A percentile compares a stretch with the other conserved stretches of the same genome.
phyloP scores from a whole-genome alignment of 495 filamentous ascomycete species.

The Hyaloscypha bicolor region DNA sequence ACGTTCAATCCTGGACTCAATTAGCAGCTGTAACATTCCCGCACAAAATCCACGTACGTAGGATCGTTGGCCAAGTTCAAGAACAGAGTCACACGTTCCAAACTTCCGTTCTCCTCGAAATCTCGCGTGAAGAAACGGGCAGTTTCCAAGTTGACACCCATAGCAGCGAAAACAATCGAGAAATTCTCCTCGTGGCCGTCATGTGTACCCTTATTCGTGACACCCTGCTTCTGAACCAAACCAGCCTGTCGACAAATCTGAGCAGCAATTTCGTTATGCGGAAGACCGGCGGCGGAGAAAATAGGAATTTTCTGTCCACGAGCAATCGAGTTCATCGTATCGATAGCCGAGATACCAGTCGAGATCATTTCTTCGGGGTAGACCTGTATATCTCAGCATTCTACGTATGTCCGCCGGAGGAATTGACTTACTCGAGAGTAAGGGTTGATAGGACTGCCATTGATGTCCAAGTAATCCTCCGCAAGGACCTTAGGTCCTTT shows the following conservation, averaged over 20 bases:
- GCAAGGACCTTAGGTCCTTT: constrained; percentile 98
- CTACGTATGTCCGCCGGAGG: constrained; percentile 23
- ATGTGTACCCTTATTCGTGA: constrained; percentile 88
- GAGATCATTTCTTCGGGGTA: constrained; percentile 99
- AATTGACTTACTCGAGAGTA: constrained; percentile 77
- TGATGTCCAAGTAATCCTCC: constrained; percentile 98
- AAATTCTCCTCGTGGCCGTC: constrained; percentile 99
- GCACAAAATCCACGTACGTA: constrained; percentile 61
- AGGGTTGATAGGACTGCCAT: constrained; percentile 98
- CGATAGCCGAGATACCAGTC: constrained; percentile 98
- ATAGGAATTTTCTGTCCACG: constrained; percentile 99
- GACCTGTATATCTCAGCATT: constrained; percentile 54
- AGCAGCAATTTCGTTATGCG: constrained; percentile 98
- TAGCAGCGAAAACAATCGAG: constrained; percentile 98
- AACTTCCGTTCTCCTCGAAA: constrained; percentile 98
- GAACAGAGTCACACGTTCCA: constrained; percentile 97
- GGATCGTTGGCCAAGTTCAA: constrained; percentile 98
- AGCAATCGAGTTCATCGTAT: constrained; percentile 99
- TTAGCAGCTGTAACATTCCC: constrained; percentile 30
- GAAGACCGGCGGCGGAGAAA: constrained; percentile 97
- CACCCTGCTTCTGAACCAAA: constrained; percentile 77
- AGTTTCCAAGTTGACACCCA: constrained; percentile 99
- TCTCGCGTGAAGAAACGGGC: constrained; percentile 97
- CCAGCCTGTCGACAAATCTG: constrained; percentile 96
- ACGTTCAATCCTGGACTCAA: constrained; percentile 80